Percentiles rank a stretch among this genome's conserved stretches.
Conservation (phyloP, 345 rosid genomes). For the Microcos paniculata region DNA sequence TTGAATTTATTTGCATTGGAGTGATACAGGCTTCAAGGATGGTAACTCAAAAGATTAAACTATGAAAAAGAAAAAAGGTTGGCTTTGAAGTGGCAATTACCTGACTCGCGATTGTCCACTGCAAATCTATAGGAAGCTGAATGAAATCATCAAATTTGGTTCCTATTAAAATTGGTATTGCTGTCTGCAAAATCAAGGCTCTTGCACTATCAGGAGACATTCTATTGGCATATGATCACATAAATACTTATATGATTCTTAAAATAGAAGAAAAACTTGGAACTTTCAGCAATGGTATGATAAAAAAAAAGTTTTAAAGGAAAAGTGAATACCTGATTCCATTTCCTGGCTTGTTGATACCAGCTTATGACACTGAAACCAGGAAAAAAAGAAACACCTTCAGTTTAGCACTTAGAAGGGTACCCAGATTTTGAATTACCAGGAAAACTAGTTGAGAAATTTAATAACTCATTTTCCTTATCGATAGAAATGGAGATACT, state of each 20-base stretch:
- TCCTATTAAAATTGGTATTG: conserved; percentile 82
- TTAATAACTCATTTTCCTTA: background rate
- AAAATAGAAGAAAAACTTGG: background rate
- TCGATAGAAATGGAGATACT: background rate
- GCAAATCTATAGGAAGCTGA: conserved; percentile 84
- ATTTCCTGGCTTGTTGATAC: conserved; percentile 77
- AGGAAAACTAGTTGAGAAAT: background rate
- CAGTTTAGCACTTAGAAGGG: background rate
- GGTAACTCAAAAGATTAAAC: too few species aligned
- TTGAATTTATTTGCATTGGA: too few species aligned
- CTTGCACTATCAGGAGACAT: background rate
- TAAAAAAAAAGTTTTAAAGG: background rate
- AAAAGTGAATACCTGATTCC: conserved; percentile 59
- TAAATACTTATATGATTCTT: background rate
- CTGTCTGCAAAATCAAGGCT: conserved; percentile 46
- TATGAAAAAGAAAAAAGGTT: background rate
- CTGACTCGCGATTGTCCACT: conserved; percentile 92
- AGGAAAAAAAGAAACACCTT: background rate
- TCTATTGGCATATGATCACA: background rate
- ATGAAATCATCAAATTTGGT: conserved; percentile 95
- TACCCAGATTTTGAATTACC: background rate
- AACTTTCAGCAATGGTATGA: background rate
- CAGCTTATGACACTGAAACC: conserved; percentile 64
- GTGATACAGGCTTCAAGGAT: background rate
- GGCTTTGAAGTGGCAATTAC: conserved; percentile 24